Evolutionary conservation across 164 flowering plant genomes (phyloP), one percentile per base, ranked within the genome.

Genomic region (Tinospora cordifolia): DNA sequence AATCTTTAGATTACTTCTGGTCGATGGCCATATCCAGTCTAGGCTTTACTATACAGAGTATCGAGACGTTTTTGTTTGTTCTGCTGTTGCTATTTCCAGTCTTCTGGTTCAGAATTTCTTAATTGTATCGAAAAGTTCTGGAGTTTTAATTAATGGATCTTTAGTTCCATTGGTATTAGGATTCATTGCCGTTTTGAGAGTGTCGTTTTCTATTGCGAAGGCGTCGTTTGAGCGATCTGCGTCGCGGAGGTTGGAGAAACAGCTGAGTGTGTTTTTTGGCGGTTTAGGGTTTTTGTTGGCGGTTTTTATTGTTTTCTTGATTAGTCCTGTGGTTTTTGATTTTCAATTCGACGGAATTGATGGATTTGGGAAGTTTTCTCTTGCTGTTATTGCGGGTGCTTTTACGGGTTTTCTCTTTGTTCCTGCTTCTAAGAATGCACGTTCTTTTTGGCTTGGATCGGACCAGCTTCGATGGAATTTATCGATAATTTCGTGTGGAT

Each of bases 381-480:
- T 88, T 51, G 84, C 89, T 19, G 39, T 79, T 67, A 59, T 78
- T 30, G 83, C 86, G 77, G 99, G 97, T 5, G 79, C 76, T 51
- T 21, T 88, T 34, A 73, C 84, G 8, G 90, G 90, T 1, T 81
- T 85, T 63, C 70, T 94, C 58, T 87, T 79, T 62, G 71, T 88
- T 80, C 92, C 97, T 0, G 88, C 90, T 0, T 63, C 70, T 21
- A 85, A 83, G 82, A 79, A 34, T 80, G 89, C 90, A 0, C 72
- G 96, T 15, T 79, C 91, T 0, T 94, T 92, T 78, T 94, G 97
- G 97, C 82, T 94, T 63, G 99, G 99, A 47, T 92, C 97, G 0
- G 97, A 94, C 79, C 99, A 94, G 76, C 79, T 88, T 38, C 77
- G 87, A 10, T 87, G 88, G 77, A 85, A 86, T 82, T 82, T 90